Conservation (phyloP, 768 basidiomycete genomes). For the Hypsizygus marmoreus region DNA sequence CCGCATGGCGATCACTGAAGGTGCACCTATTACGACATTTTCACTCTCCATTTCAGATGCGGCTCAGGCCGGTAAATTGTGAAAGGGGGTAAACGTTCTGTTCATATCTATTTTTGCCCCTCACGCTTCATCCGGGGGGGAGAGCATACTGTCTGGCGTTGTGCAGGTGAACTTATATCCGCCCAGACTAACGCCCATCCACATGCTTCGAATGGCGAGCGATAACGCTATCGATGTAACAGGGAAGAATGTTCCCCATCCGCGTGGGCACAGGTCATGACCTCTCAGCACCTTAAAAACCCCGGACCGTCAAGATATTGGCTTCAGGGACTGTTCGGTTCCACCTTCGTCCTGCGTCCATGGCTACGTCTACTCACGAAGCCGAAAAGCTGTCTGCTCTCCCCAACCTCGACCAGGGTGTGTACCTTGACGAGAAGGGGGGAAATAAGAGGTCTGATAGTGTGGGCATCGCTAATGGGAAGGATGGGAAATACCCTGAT, state of each 20-base stretch:
- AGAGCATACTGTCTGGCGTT: no score
- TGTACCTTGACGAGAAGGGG: conserved; percentile 2
- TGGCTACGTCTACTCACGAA: conserved; percentile 2
- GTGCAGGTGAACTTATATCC: no score
- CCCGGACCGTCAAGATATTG: background rate
- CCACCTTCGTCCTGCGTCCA: background rate
- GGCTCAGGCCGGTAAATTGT: no score
- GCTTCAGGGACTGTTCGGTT: conserved; percentile 1
- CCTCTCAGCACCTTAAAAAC: background rate
- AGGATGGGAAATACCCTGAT: conserved; percentile 21
- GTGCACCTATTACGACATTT: no score
- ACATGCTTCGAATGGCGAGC: conserved; percentile 7
- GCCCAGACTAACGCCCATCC: no score
- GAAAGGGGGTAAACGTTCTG: no score
- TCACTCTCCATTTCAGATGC: no score
- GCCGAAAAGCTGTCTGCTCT: conserved; percentile 1
- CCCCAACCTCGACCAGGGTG: background rate
- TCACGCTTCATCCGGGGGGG: no score
- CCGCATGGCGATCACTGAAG: no score
- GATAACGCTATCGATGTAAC: conserved; percentile 7
- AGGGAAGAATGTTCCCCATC: no score
- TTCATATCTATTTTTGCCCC: no score
- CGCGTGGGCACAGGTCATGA: no score
- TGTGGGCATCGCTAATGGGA: conserved; percentile 9
- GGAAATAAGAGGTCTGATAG: conserved; percentile 12